Evolutionary conservation across 2,329 filamentous ascomycete genomes (phyloP), one percentile per base, ranked within the genome.

Genomic region (Tolypocladium nubicola): DNA sequence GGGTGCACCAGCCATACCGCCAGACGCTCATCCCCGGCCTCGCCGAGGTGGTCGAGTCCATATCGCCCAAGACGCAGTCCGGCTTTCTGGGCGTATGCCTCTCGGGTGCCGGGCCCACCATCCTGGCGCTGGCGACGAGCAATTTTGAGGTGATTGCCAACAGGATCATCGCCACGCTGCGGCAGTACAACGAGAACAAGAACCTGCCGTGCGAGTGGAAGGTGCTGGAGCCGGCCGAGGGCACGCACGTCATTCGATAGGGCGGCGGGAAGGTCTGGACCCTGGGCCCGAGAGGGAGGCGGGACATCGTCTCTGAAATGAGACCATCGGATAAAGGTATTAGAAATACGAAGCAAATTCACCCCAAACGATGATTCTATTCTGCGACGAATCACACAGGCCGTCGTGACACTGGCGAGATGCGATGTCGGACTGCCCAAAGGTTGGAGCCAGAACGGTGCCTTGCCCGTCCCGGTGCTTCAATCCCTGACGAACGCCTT

Each of bases 1-100:
- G 92, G 75, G 85, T 99, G 60, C 94, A 99, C 76, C 94, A 99
- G 74, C 94, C 91, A 49, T 97, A 99, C 77, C 87, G 94, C 56
- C 87, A 94, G 74, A 87, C 83, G 2, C 82, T 99, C 61, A 96
- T 99, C 64, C 94, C 94, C 1, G 94, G 93, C 0, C 80, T 99
- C 58, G 88, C 89, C 19, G 88, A 96, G 69, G 93, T 99, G 56
- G 84, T 99, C 55, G 84, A 90, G 70, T 93, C 88, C 59, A 92
- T 97, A 78, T 96, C 89, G 13, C 94, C 93, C 35, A 82, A 84
- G 67, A 88, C 88, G 6, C 90, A 97, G 70, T 86, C 89, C 1
- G 94, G 94, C 7, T 83, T 99, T 56, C 80, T 97, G 56, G 94
- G 94, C 45, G 95, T 97, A 61, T 99, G 94, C 71, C 79, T 99